phyloP scores from a whole-genome alignment of 176 grass and related monocot species.

The Ananas comosus region DNA sequence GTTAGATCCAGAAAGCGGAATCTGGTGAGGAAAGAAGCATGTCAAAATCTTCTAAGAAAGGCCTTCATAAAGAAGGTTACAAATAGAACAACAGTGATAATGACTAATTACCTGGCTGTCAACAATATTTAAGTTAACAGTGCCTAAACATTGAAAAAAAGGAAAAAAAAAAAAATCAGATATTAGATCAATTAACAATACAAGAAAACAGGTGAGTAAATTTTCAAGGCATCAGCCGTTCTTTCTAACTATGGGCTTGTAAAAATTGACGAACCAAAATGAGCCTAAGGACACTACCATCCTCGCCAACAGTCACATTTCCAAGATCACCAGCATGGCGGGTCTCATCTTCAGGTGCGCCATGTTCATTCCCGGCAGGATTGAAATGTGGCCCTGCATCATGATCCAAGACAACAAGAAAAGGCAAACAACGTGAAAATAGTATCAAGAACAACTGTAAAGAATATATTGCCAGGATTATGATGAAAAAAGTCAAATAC shows the following conservation, averaged over 20 bases:
- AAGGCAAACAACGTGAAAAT: neutral
- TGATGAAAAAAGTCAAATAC: constrained; percentile 19
- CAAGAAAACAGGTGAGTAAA: neutral
- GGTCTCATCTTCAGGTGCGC: constrained; percentile 52
- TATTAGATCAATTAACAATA: neutral
- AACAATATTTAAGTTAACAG: constrained; percentile 23
- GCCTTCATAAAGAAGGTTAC: neutral
- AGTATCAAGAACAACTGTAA: neutral
- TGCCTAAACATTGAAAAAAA: constrained; percentile 22
- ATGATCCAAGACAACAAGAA: neutral
- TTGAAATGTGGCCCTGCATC: constrained; percentile 74
- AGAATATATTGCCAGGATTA: neutral
- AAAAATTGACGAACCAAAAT: neutral
- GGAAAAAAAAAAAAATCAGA: neutral
- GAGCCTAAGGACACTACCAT: constrained; percentile 23
- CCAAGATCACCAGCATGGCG: constrained; percentile 91
- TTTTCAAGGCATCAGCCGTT: too few species aligned
- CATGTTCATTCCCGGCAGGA: constrained; percentile 68
- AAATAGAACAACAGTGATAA: neutral
- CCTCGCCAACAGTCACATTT: constrained; percentile 50
- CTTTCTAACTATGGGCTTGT: neutral
- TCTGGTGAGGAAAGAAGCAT: constrained; percentile 14
- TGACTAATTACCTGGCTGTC: constrained; percentile 21
- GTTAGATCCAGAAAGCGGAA: constrained; percentile 24
- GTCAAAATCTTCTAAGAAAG: neutral